These are phyloP conservation scores for Exophiala bonariae DNA, from an alignment of 2,329 filamentous ascomycete genomes.

Conservation along the genomic window DNA sequence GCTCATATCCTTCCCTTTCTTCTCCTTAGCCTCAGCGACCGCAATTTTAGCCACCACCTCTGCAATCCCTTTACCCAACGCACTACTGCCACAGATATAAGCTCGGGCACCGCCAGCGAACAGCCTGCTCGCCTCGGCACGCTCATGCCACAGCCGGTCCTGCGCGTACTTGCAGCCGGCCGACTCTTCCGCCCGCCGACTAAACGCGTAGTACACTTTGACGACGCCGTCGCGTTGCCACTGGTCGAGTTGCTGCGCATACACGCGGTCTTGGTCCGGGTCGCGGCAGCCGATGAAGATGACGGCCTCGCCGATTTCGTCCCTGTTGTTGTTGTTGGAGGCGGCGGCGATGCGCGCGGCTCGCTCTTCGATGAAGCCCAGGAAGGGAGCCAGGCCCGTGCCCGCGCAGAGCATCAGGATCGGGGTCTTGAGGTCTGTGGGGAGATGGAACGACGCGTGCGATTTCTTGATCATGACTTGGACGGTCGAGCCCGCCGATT, in stretches of 20 bases:
- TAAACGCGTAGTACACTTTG: slow-evolving; percentile 62
- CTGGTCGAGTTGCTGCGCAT: slow-evolving; percentile 39
- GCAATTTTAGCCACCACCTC: slow-evolving; percentile 39
- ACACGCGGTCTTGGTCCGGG: slow-evolving; percentile 37
- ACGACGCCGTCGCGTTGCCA: slow-evolving; percentile 66
- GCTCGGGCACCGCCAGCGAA: slow-evolving; percentile 55
- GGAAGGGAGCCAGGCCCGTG: slow-evolving; percentile 63
- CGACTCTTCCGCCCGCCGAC: slow-evolving; percentile 42
- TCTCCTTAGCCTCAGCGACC: slow-evolving; percentile 26
- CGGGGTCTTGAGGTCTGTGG: slow-evolving; percentile 34
- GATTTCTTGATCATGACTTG: slow-evolving; percentile 39
- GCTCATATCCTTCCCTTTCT: slow-evolving; percentile 35
- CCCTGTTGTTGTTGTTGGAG: slow-evolving; percentile 26
- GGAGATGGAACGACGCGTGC: slow-evolving; percentile 38
- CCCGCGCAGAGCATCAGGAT: slow-evolving; percentile 43
- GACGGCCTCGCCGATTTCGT: slow-evolving; percentile 34
- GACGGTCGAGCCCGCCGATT: slow-evolving; percentile 33
- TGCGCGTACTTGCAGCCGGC: slow-evolving; percentile 56
- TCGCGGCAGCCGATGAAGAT: slow-evolving; percentile 39
- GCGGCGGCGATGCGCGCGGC: slow-evolving; percentile 36
- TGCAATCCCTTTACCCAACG: slow-evolving; percentile 51
- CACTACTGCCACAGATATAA: slow-evolving; percentile 65
- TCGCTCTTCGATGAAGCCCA: slow-evolving; percentile 64
- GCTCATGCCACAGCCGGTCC: slow-evolving; percentile 51
- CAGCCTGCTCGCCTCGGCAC: slow-evolving; percentile 44